Evolutionary conservation across 768 basidiomycete genomes (phyloP), one percentile per base, ranked within the genome.

Genomic region (Boletus huronensis): DNA sequence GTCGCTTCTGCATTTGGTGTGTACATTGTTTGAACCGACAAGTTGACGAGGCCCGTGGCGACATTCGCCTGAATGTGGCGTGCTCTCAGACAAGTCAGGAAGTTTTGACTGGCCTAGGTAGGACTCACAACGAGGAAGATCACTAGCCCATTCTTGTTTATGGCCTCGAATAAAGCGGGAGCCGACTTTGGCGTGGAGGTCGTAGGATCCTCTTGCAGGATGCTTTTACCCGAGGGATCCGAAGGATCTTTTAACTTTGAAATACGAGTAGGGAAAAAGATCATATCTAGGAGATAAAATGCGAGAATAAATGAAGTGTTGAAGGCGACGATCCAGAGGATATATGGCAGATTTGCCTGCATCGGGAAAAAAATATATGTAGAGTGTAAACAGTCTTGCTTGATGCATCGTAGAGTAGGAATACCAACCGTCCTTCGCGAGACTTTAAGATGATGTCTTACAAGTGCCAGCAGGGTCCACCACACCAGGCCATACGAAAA

Each of bases 301-400:
- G 81, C 83, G 6, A 93, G 77, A 16, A 98, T 73, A 74, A 93
- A 93, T 3, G 85, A 80, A 0, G 87, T 85, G 67, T 98, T 98
- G 82, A 83, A 96, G 10, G 91, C 93, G 1, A 83, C 80, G 8
- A 89, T 80, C 93, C 95, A 98, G 17, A 93, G 70, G 34, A 94
- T 83, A 70, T 99, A 98, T 5, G 89, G 79, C 29, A 93, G 62
- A 64, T 98, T 98, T 42, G 87, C 90, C 94, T 95, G 60, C 17
- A 40, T n/a, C 10, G 19, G 38, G 21, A n/a, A n/a, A 43, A 25
- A 57, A 25, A n/a, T 0, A 23, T 28, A 11, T 2, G 28, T 29
- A 21, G 2, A 16, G 36, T 31, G 38, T 56, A 19, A 64, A 49
- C 13, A 23, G 13, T 43, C 25, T 31, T 23, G 9, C 25, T 13